Percentiles rank a stretch among this genome's conserved stretches.
phyloP scores from a whole-genome alignment of 1,139 yeast genomes.

The Kurtzmaniella quercitrusa region DNA sequence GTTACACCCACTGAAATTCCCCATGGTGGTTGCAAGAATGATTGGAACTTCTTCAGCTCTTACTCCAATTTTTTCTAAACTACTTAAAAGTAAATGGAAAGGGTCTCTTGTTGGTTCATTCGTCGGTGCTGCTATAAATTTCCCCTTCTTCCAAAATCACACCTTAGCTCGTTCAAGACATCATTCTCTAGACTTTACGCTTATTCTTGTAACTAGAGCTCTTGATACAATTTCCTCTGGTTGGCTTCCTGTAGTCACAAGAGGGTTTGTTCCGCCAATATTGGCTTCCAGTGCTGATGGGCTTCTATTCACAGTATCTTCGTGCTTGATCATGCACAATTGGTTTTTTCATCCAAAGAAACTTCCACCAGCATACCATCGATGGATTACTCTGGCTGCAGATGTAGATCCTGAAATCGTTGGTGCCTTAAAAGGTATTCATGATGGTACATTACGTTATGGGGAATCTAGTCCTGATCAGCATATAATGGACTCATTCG shows the following conservation, averaged over 20 bases:
- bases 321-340: slow-evolving; percentile 30
- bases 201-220: slow-evolving; percentile 19
- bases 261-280: slow-evolving; percentile 14
- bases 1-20: slow-evolving; percentile 25
- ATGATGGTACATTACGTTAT: slow-evolving; percentile 21
- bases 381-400: slow-evolving; percentile 41
- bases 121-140: slow-evolving; percentile 16
- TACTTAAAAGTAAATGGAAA: slow-evolving; percentile 7
- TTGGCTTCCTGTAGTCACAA: slow-evolving; percentile 12
- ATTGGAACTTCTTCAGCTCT: slow-evolving; percentile 16
- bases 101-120: slow-evolving; percentile 15
- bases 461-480: slow-evolving; percentile 19
- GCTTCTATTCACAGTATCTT: slow-evolving; percentile 15
- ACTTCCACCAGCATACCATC: slow-evolving; percentile 30
- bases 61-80: slow-evolving; percentile 14
- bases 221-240: slow-evolving; percentile 18
- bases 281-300: slow-evolving; percentile 12
- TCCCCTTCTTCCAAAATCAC: slow-evolving; percentile 18
- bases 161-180: slow-evolving; percentile 14
- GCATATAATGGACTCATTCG: slow-evolving; percentile 19
- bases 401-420: slow-evolving; percentile 32
- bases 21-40: slow-evolving; percentile 22
- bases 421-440: slow-evolving; percentile 22
- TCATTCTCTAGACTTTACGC: slow-evolving; percentile 22
- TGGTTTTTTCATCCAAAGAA: slow-evolving; percentile 36